phyloP scores from a whole-genome alignment of 1,284 basidiomycete genomes.

The Neolentinus lepideus region DNA sequence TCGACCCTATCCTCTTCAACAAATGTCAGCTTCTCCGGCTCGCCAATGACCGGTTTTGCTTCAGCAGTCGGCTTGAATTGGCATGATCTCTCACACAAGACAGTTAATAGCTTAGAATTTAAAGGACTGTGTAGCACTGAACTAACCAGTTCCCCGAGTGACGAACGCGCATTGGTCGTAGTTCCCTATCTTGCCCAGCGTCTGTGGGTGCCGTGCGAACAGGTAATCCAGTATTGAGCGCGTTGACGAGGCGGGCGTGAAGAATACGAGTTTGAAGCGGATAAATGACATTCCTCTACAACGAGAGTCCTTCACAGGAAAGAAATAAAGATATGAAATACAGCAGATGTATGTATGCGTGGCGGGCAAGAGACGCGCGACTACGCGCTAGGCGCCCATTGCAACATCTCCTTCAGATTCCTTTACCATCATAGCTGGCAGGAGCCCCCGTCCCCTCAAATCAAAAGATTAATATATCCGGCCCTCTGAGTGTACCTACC shows the following conservation, averaged over 20 bases:
- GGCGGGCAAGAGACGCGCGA: background rate
- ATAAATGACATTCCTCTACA: background rate
- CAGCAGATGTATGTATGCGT: too few relatives aligned
- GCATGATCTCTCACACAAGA: too few relatives aligned
- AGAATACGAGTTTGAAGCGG: conserved; percentile 40
- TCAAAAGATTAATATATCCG: too few relatives aligned
- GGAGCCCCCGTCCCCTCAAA: too few relatives aligned
- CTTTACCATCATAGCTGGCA: background rate
- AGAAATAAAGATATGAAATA: too few relatives aligned
- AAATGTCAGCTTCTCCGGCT: conserved; percentile 31
- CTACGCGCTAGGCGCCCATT: background rate
- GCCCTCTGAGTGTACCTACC: background rate
- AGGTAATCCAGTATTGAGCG: conserved; percentile 32
- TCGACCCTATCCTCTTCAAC: conserved; percentile 52
- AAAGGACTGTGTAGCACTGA: too few relatives aligned
- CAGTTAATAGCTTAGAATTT: too few relatives aligned
- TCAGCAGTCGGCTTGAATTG: conserved; percentile 37
- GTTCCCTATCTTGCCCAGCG: conserved; percentile 41
- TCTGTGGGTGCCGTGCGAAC: conserved; percentile 33
- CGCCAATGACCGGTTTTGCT: conserved; percentile 39
- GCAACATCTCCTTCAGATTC: background rate
- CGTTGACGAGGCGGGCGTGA: conserved; percentile 33
- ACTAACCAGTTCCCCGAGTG: conserved; percentile 40
- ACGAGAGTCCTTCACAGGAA: background rate
- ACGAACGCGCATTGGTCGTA: conserved; percentile 49